Evolutionary conservation across 2,329 filamentous ascomycete genomes (phyloP).

Genomic region (Huntiella decipiens): DNA sequence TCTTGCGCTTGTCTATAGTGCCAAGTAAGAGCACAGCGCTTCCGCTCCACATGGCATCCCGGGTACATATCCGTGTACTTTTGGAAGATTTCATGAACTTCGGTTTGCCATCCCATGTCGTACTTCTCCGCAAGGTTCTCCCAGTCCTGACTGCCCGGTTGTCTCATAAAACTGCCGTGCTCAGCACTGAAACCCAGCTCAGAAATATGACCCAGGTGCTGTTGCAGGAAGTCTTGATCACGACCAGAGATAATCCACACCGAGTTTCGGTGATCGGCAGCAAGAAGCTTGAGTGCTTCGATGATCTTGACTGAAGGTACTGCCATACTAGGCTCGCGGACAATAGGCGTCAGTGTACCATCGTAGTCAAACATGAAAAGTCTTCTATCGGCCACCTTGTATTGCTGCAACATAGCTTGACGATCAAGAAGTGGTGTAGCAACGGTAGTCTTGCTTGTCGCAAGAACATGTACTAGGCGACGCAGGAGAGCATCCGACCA

Average conservation of each 20-base stretch:
- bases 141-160: conserved; percentile 62
- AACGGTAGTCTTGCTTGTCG: conserved; percentile 53
- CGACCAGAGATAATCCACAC: conserved; percentile 99
- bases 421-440: conserved; percentile 71
- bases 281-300: conserved; percentile 57
- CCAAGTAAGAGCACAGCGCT: conserved; percentile 89
- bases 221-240: conserved; percentile 75
- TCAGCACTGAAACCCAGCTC: conserved; percentile 89
- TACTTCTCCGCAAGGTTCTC: conserved; percentile 71
- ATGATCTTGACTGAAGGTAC: conserved; percentile 74
- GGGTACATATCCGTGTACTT: conserved; percentile 74
- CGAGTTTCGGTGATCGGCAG: conserved; percentile 60
- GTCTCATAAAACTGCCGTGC: conserved; percentile 85
- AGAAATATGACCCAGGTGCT: conserved; percentile 80
- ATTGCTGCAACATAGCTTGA: conserved; percentile 50
- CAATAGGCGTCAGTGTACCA: conserved; percentile 87
- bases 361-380: conserved; percentile 99
- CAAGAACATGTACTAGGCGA: conserved; percentile 61
- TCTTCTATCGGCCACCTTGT: conserved; percentile 55
- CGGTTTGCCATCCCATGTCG: conserved; percentile 82
- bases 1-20: conserved; percentile 76
- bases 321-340: conserved; percentile 74
- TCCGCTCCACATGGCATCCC: conserved; percentile 83
- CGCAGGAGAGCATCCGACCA: conserved; percentile 71
- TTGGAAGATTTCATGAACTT: conserved; percentile 70